Percentiles rank a stretch among this genome's conserved stretches.
These are phyloP conservation scores for Pilatotrama ljubarskyi DNA, from an alignment of 768 basidiomycete genomes.

Conservation along the genomic window DNA sequence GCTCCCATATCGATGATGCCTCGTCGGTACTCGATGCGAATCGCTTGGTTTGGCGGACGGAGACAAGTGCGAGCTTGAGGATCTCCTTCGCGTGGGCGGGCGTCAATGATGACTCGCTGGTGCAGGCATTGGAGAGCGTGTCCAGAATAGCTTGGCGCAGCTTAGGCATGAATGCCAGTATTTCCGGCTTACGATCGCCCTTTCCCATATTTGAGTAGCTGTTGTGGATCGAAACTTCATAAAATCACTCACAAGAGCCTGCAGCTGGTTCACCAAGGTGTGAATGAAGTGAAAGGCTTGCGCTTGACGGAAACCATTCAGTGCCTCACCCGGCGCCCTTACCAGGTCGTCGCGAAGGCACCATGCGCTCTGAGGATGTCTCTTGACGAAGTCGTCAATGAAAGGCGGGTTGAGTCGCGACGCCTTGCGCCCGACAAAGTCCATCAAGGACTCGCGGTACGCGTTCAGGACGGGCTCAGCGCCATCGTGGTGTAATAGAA, in stretches of 20 bases:
- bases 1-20: constrained; percentile 55
- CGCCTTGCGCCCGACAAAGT: constrained; percentile 80
- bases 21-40: constrained; percentile 34
- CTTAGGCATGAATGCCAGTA: constrained; percentile 48
- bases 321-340: constrained; percentile 52
- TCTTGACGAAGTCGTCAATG: constrained; percentile 75
- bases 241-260: constrained; percentile 43
- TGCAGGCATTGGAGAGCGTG: constrained; percentile 49
- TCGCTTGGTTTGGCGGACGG: constrained; percentile 66
- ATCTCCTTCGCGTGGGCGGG: constrained; percentile 77
- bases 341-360: constrained; percentile 59
- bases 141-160: constrained; percentile 52
- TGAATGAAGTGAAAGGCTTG: constrained; percentile 77
- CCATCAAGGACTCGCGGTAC: constrained; percentile 67
- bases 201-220: constrained; percentile 20
- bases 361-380: constrained; percentile 69
- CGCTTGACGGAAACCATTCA: constrained; percentile 75
- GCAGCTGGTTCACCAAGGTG: constrained; percentile 56
- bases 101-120: constrained; percentile 45
- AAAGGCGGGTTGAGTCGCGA: constrained; percentile 72
- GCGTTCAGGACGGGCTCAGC: constrained; percentile 47
- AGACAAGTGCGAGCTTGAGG: constrained; percentile 64
- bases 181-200: constrained; percentile 41
- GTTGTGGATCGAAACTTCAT: constrained; percentile 20
- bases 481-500: constrained; percentile 40